Percentiles rank a stretch among this genome's conserved stretches.
phyloP scores from a whole-genome alignment of 2,329 filamentous ascomycete genomes.

The Colletotrichum chrysophilum region DNA sequence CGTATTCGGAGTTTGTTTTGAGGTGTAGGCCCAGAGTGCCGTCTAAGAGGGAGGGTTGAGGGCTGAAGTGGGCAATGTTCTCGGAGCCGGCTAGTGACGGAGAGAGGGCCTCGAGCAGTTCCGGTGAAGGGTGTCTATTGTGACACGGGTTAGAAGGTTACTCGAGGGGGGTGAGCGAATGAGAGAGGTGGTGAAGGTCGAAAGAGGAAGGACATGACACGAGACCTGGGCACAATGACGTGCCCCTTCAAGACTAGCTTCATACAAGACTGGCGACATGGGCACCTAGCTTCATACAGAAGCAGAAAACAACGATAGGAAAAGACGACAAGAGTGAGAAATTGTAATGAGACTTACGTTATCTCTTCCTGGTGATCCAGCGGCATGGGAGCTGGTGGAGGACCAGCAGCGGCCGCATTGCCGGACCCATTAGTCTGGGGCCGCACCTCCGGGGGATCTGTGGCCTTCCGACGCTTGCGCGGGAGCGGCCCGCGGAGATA shows the following conservation, averaged over 20 bases:
- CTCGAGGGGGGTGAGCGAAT: background rate
- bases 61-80: constrained; percentile 16
- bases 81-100: constrained; percentile 18
- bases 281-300: background rate
- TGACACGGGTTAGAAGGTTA: background rate
- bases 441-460: constrained; percentile 24
- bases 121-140: constrained; percentile 19
- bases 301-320: background rate
- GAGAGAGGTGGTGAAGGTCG: background rate
- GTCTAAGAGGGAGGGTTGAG: constrained; percentile 33
- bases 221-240: background rate
- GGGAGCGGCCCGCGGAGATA: constrained; percentile 53
- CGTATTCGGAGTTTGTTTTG: constrained; percentile 64
- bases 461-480: constrained; percentile 32
- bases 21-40: constrained; percentile 60
- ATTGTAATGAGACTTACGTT: constrained; percentile 12
- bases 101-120: constrained; percentile 22
- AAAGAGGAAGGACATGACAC: constrained; percentile 1
- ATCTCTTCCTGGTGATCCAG: constrained; percentile 21
- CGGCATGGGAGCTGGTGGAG: constrained; percentile 8
- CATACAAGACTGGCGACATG: background rate
- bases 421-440: constrained; percentile 17
- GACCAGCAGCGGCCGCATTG: background rate
- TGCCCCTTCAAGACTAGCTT: background rate
- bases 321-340: background rate